Evolutionary conservation across 768 basidiomycete genomes (phyloP).

Genomic region (Trametopsis cervina): DNA sequence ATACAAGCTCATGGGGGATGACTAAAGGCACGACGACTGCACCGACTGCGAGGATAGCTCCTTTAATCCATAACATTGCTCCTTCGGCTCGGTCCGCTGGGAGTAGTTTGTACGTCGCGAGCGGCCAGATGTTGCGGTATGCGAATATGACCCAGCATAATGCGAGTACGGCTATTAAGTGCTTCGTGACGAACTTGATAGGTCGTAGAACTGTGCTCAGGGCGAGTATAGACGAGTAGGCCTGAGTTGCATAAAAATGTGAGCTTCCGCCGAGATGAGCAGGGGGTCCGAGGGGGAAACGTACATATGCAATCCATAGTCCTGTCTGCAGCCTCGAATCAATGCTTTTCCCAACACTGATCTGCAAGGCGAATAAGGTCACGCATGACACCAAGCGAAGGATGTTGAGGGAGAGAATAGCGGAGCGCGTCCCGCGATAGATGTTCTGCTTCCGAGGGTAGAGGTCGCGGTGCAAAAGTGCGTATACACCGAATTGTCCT

Average conservation of each 20-base stretch:
- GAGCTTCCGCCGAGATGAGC: neutral
- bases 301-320: neutral
- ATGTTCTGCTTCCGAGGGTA: no score
- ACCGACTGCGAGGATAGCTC: constrained; percentile 34
- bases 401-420: no score
- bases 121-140: constrained; percentile 51
- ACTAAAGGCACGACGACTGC: constrained; percentile 44
- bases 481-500: no score
- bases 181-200: constrained; percentile 25
- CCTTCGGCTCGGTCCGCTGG: constrained; percentile 44
- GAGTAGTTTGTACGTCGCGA: constrained; percentile 39
- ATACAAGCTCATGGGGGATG: constrained; percentile 47
- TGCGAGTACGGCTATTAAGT: constrained; percentile 44
- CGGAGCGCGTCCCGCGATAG: no score
- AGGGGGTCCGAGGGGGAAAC: neutral
- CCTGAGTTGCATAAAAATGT: neutral
- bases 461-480: no score
- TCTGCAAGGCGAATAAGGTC: neutral
- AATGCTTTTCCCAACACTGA: neutral
- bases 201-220: neutral
- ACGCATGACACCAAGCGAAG: neutral
- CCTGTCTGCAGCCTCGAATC: neutral
- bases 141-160: constrained; percentile 39
- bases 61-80: constrained; percentile 43
- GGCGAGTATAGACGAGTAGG: neutral